Conservation (phyloP, 2,329 filamentous ascomycete genomes). For the Chalaropsis thielavioides region DNA sequence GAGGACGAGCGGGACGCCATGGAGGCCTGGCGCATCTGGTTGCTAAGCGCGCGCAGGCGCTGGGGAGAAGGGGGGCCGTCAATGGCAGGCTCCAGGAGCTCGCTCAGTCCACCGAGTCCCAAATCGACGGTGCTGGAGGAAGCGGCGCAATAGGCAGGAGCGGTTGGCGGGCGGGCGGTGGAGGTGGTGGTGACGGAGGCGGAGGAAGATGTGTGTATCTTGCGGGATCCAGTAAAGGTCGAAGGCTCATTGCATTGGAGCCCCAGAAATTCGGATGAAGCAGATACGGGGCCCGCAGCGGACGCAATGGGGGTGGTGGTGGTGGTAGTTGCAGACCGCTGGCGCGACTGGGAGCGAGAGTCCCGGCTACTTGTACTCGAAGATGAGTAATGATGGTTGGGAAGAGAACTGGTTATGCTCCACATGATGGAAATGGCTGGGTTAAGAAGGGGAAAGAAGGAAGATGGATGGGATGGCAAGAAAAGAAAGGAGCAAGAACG, state of each 20-base stretch:
- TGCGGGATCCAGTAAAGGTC: background rate
- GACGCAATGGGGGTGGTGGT: background rate
- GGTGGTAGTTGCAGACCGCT: constrained; percentile 13
- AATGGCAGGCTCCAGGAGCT: constrained; percentile 42
- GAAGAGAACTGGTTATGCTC: constrained; percentile 14
- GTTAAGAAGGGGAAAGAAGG: background rate
- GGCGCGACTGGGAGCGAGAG: constrained; percentile 12
- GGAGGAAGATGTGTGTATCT: background rate
- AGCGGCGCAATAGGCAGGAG: constrained; percentile 10
- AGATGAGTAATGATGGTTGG: constrained; percentile 13
- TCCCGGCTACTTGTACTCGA: constrained; percentile 14
- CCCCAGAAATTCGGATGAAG: constrained; percentile 10
- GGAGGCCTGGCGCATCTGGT: constrained; percentile 43
- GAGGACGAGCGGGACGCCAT: constrained; percentile 21
- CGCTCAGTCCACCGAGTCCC: constrained; percentile 22
- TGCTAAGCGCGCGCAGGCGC: constrained; percentile 42
- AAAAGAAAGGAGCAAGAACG: constrained; percentile 1
- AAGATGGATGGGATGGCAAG: background rate
- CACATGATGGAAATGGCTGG: constrained; percentile 14
- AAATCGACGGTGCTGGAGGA: background rate
- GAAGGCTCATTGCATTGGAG: constrained; percentile 12
- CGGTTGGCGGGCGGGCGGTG: constrained; percentile 11
- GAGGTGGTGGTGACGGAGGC: background rate
- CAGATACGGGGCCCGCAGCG: background rate
- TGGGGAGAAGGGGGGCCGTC: constrained; percentile 48